Evolutionary conservation across 768 basidiomycete species (phyloP), one percentile per base, ranked within the genome.

Genomic region (Porpolomopsis calyptriformis): DNA sequence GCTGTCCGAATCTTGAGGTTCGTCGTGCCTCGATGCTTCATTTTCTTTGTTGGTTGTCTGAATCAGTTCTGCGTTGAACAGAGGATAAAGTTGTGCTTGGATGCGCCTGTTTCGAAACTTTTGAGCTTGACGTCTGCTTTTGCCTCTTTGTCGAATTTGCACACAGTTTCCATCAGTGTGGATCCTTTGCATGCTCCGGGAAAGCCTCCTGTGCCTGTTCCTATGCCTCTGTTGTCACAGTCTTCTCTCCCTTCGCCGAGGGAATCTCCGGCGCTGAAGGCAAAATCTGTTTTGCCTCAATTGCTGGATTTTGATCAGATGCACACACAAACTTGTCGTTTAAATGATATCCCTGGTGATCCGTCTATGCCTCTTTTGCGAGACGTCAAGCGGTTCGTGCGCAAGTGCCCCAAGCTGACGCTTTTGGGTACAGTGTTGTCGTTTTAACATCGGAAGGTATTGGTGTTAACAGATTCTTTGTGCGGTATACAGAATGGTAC

Each of bases 321-420:
- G 48, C 57, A 63, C 46, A 56, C 45, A 22, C 53, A 62, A 42
- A 50, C 52, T 22, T 56, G 53, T 54, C 43, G 47, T 29, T 20
- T 38, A 4, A 47, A 49, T 43, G 49, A 55, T 26, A 46, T 45
- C 26, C 18, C 27, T 9, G 55, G 47, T 1, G 66, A 68, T 48
- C 57, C 63, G n/a, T 61, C 61, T 12, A 57, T 68, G 49, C 66
- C 66, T 4, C 58, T 57, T 14, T 43, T 62, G 16, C 57, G 66
- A 41, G 66, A 68, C 43, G 55, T 68, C 39, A 67, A 64, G 48
- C 58, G 64, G 24, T 63, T 68, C 49, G 61, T 61, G 35, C 59
- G 64, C 40, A 62, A 62, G 42, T 66, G 60, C 46, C 57, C 63
- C n/a, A 57, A 53, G 46, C 47, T 68, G n/a, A 50, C 53, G 20